Conservation (phyloP, 352 stramenopile genomes). For the Globisporangium uncinulatum region DNA sequence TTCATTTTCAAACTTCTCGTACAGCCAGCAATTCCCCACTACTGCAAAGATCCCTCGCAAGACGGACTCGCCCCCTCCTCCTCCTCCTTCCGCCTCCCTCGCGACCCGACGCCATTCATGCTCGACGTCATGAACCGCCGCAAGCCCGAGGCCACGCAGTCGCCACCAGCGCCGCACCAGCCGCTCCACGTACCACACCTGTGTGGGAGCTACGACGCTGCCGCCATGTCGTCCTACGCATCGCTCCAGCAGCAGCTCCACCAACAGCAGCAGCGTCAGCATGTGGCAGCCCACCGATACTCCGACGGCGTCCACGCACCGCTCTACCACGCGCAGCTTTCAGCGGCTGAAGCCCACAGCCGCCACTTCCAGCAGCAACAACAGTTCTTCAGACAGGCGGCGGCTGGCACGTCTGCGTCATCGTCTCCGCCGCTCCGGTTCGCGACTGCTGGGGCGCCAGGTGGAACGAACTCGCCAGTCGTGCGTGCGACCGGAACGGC, state of each 20-base stretch:
- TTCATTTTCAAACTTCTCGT: no score
- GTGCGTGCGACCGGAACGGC: neutral
- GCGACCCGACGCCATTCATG: neutral
- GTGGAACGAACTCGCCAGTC: neutral
- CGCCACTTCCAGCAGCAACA: neutral
- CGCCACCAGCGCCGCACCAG: neutral
- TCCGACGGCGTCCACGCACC: neutral
- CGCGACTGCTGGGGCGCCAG: neutral
- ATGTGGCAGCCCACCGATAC: neutral
- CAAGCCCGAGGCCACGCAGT: neutral
- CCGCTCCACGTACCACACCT: neutral
- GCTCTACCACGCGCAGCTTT: neutral
- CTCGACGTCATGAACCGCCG: constrained; percentile 3
- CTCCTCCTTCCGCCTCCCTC: neutral
- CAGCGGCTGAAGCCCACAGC: neutral
- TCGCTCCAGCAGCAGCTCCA: constrained; percentile 1
- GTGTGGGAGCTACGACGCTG: neutral
- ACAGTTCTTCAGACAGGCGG: neutral
- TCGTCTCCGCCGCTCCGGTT: neutral
- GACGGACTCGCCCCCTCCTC: neutral
- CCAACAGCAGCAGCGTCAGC: constrained; percentile 1
- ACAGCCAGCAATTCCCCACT: no score
- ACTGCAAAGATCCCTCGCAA: neutral
- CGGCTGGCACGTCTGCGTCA: neutral
- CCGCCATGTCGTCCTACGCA: neutral